Percentiles rank a stretch among this genome's conserved stretches.
These are phyloP conservation scores for Orbilia brochopaga DNA, from an alignment of 2,329 filamentous ascomycete species.

Conservation along the genomic window DNA sequence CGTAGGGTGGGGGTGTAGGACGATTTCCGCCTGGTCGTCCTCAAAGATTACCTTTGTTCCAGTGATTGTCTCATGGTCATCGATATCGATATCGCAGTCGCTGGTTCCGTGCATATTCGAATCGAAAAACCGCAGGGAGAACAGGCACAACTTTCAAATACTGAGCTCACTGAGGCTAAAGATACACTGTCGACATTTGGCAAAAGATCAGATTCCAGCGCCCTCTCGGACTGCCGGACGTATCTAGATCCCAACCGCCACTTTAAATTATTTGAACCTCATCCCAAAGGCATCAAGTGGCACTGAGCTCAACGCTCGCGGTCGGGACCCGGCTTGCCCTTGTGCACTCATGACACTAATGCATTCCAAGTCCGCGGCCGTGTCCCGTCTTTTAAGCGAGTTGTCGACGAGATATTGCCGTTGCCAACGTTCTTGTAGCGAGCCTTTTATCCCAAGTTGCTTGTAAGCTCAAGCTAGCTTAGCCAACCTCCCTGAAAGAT, in stretches of 20 bases:
- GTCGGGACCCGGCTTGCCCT: not conserved
- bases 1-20: slow-evolving; percentile 65
- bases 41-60: slow-evolving; percentile 55
- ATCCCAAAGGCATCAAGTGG: not conserved
- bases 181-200: too few relatives aligned
- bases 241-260: not conserved
- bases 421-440: slow-evolving; percentile 31
- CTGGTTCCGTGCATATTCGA: slow-evolving; percentile 50
- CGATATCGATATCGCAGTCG: too few relatives aligned
- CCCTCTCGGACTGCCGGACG: too few relatives aligned
- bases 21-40: slow-evolving; percentile 58
- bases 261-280: not conserved
- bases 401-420: slow-evolving; percentile 20
- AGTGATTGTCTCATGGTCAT: slow-evolving; percentile 52
- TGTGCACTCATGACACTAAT: too few relatives aligned
- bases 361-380: not conserved
- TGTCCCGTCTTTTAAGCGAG: too few relatives aligned
- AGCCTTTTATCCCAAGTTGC: slow-evolving; percentile 33
- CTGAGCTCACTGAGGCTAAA: too few relatives aligned
- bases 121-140: too few relatives aligned
- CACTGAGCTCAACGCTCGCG: not conserved
- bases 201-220: too few relatives aligned
- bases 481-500: slow-evolving; percentile 43
- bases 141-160: not conserved
- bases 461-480: too few relatives aligned